Percentiles rank a stretch among this genome's conserved stretches.
These are phyloP conservation scores for Schrenkiella parvula DNA, from an alignment of 345 rosid genomes.

Conservation along the genomic window DNA sequence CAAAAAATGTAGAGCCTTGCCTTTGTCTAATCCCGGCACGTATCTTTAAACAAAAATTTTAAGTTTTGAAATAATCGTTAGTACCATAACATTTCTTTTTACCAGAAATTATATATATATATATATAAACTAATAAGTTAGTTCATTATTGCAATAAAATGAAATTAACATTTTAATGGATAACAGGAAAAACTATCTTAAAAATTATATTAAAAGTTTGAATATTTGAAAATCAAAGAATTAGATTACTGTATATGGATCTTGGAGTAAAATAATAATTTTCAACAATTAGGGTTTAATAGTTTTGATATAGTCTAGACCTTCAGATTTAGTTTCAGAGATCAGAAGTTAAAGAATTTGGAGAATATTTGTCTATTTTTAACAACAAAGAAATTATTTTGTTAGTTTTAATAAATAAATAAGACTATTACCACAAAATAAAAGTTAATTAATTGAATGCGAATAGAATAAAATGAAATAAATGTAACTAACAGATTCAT, in stretches of 20 bases:
- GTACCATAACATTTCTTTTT: neutral
- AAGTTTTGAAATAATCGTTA: neutral
- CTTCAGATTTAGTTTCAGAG: neutral
- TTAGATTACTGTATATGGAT: neutral
- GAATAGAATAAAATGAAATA: neutral
- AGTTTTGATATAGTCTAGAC: neutral
- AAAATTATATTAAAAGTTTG: neutral
- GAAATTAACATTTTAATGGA: neutral
- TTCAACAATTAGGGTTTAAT: neutral
- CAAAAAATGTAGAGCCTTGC: slow-evolving; percentile 71
- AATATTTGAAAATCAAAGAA: neutral
- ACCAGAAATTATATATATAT: neutral
- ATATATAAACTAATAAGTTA: neutral
- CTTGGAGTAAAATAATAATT: neutral
- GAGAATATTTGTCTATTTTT: neutral
- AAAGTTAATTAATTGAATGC: neutral
- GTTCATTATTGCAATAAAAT: neutral
- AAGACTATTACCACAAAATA: neutral
- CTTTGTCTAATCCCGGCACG: slow-evolving; percentile 72
- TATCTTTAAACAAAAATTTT: slow-evolving; percentile 38
- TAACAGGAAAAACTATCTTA: neutral
- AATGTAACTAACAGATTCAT: slow-evolving; percentile 69
- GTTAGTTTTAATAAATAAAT: too few species aligned
- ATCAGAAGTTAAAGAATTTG: neutral
- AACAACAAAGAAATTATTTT: neutral